phyloP scores from a whole-genome alignment of 768 basidiomycete species.

The Clitopilus hobsonii region DNA sequence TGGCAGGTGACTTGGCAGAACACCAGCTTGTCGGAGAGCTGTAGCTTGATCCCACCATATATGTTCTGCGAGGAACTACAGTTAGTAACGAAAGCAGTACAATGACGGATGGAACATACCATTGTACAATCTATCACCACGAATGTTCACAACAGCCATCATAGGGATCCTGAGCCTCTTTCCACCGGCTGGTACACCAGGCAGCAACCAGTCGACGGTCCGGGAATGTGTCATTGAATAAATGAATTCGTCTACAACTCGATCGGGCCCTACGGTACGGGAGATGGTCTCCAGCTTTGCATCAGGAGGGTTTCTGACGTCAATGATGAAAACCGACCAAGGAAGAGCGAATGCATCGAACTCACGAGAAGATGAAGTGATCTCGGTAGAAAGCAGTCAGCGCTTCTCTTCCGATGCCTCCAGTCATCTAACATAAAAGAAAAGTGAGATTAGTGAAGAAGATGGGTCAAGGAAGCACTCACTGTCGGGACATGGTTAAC shows the following conservation, averaged over 20 bases:
- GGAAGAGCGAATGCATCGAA: background rate
- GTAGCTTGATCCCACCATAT: conserved; percentile 44
- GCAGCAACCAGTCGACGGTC: conserved; percentile 43
- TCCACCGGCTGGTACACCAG: conserved; percentile 48
- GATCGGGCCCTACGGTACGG: conserved; percentile 47
- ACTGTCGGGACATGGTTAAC: conserved; percentile 58
- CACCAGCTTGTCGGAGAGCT: conserved; percentile 28
- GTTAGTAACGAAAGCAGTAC: background rate
- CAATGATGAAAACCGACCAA: background rate
- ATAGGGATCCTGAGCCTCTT: conserved; percentile 46
- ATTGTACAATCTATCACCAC: conserved; percentile 32
- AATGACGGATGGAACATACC: conserved; percentile 15
- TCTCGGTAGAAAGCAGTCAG: conserved; percentile 52
- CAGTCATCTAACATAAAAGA: conserved; percentile 38
- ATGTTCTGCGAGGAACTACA: conserved; percentile 24
- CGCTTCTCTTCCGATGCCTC: conserved; percentile 45
- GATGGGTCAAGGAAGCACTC: conserved; percentile 7
- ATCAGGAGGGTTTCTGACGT: conserved; percentile 42
- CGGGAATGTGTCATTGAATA: conserved; percentile 40
- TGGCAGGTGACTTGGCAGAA: conserved; percentile 29
- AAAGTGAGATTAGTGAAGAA: background rate
- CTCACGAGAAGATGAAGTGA: conserved; percentile 50
- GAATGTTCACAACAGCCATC: conserved; percentile 51
- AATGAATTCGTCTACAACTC: conserved; percentile 52
- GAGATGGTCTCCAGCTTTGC: conserved; percentile 38